Percentiles rank a stretch among this genome's conserved stretches.
phyloP scores from a whole-genome alignment of 495 filamentous ascomycete species.

The Hyaloscypha finlandica region DNA sequence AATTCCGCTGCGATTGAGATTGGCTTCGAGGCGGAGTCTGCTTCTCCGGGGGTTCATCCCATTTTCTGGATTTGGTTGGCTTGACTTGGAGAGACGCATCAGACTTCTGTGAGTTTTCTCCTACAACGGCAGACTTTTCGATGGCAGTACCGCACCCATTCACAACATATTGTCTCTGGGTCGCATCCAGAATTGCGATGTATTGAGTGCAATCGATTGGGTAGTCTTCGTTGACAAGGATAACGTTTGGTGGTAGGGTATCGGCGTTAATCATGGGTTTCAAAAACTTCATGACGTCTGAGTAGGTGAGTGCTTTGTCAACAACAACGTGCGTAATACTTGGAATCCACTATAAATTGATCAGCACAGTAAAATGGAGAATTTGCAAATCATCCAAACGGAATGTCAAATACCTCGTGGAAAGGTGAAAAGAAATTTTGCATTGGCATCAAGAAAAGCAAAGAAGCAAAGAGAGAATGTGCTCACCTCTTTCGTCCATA shows the following conservation, averaged over 20 bases:
- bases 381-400: not conserved
- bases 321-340: constrained; percentile 75
- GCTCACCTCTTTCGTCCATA: constrained; percentile 57
- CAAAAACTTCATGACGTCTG: constrained; percentile 64
- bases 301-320: constrained; percentile 66
- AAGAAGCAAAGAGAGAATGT: not conserved
- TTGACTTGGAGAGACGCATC: constrained; percentile 18
- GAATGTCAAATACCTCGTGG: not conserved
- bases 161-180: constrained; percentile 55
- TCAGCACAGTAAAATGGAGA: not conserved
- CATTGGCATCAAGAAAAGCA: too few relatives aligned
- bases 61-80: constrained; percentile 17
- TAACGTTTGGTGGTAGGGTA: constrained; percentile 29
- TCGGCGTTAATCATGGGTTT: constrained; percentile 48
- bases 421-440: too few relatives aligned
- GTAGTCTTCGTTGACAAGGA: constrained; percentile 77
- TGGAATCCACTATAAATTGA: constrained; percentile 12
- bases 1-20: not conserved
- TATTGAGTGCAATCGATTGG: constrained; percentile 76
- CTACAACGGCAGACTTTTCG: constrained; percentile 1
- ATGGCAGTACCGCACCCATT: constrained; percentile 1
- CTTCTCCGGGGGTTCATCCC: constrained; percentile 21
- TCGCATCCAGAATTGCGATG: constrained; percentile 55
- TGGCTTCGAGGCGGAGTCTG: constrained; percentile 24
- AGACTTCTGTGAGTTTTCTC: constrained; percentile 6